Conservation (phyloP, 805 yeast species). For the Candida manassasensis region DNA sequence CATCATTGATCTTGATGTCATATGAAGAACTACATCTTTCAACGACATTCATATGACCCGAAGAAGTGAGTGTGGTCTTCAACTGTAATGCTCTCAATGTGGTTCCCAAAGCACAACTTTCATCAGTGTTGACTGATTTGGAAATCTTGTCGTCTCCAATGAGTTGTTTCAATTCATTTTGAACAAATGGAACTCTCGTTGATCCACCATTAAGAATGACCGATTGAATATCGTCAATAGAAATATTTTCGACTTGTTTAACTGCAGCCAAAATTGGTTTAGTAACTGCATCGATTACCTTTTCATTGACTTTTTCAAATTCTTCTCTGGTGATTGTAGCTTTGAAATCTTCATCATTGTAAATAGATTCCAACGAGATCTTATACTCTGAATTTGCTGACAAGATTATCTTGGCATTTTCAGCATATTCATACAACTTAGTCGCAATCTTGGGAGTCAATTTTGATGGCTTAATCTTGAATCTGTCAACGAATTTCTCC, state of each 20-base stretch:
- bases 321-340: slow-evolving; percentile 69
- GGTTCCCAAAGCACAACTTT: slow-evolving; percentile 86
- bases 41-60: slow-evolving; percentile 51
- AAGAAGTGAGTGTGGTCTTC: slow-evolving; percentile 62
- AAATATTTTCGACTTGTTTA: slow-evolving; percentile 19
- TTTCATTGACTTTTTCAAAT: slow-evolving; percentile 57
- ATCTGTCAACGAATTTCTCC: slow-evolving; percentile 48
- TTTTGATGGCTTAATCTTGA: slow-evolving; percentile 33
- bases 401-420: slow-evolving; percentile 78
- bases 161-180: slow-evolving; percentile 49
- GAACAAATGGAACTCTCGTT: slow-evolving; percentile 84
- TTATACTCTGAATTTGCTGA: slow-evolving; percentile 83
- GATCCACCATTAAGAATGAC: slow-evolving; percentile 88
- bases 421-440: slow-evolving; percentile 76
- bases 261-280: slow-evolving; percentile 55
- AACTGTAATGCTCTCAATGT: slow-evolving; percentile 73
- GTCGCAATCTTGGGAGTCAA: slow-evolving; percentile 59
- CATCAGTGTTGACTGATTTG: slow-evolving; percentile 92
- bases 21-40: slow-evolving; percentile 54
- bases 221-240: slow-evolving; percentile 45
- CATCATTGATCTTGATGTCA: slow-evolving; percentile 29
- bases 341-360: slow-evolving; percentile 70
- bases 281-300: slow-evolving; percentile 41
- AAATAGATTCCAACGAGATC: slow-evolving; percentile 72
- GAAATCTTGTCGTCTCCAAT: slow-evolving; percentile 58